These are phyloP conservation scores for Parietichytrium sp. DNA, from an alignment of 108 stramenopile genomes.

Conservation along the genomic window DNA sequence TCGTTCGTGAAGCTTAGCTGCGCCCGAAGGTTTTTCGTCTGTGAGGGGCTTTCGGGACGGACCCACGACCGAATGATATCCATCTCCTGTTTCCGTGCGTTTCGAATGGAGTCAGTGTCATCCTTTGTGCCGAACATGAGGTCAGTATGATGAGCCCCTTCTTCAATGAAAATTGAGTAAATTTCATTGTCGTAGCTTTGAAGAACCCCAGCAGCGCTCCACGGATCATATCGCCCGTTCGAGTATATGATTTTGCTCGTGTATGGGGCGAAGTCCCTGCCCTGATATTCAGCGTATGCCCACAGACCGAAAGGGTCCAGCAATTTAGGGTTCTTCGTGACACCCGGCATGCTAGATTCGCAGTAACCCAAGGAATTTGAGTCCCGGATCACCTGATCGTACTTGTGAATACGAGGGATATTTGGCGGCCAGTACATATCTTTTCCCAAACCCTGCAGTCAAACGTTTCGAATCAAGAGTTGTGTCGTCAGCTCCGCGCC, in stretches of 20 bases:
- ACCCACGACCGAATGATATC: conserved; percentile 11
- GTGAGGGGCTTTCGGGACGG: background rate
- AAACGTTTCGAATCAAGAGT: conserved; percentile 65
- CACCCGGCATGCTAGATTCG: background rate
- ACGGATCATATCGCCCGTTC: conserved; percentile 83
- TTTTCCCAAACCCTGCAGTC: conserved; percentile 59
- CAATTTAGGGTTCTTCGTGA: background rate
- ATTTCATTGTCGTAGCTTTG: conserved; percentile 41
- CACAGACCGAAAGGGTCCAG: conserved; percentile 15
- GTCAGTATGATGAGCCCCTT: conserved; percentile 82
- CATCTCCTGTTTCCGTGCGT: background rate
- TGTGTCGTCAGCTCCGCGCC: conserved; percentile 60
- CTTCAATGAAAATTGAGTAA: conserved; percentile 66
- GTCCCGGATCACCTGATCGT: background rate
- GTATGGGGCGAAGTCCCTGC: background rate
- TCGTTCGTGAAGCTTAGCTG: too few relatives aligned
- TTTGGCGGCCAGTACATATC: conserved; percentile 77
- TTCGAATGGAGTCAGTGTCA: conserved; percentile 56
- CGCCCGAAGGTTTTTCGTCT: background rate
- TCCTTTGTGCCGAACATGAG: conserved; percentile 67
- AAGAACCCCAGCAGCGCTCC: conserved; percentile 74
- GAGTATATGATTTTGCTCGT: conserved; percentile 76
- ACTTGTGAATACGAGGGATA: conserved; percentile 39
- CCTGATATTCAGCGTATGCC: conserved; percentile 5
- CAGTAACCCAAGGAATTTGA: too few relatives aligned